Evolutionary conservation across 2,329 filamentous ascomycete genomes (phyloP), one percentile per base, ranked within the genome.

Genomic region (Dothiorella sarmentorum): DNA sequence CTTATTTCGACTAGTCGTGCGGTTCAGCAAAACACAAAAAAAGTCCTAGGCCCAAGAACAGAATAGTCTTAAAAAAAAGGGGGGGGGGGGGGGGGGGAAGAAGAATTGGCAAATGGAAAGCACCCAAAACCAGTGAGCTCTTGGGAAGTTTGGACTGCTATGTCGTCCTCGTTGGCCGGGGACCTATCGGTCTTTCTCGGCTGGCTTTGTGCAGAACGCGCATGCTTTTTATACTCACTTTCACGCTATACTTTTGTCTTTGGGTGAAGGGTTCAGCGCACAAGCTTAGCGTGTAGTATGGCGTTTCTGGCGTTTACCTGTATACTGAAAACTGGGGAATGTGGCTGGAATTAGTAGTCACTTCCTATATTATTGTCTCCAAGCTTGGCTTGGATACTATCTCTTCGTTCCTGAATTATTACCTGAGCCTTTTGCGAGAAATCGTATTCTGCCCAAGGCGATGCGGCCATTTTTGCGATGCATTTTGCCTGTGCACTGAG

Each of bases 121-220:
- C 49, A 53, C n/a, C 35, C 33, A 40, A 53, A 52, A 53, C 22
- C 35, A 40, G 35, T 27, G 29, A 40, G 49, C 33, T 40, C 35
- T 53, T 35, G 35, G 49, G 40, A 53, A 53, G 33, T 53, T 53
- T 38, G 49, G 49, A 38, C 11, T 18, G 7, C 15, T 13, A 38
- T 38, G 29, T 22, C 7, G n/a, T 38, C 31, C 27, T 37, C 49
- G n/a, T 15, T 53, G 15, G 35, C 13, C 22, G 40, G 37, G 49
- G 49, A 26, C 18, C 20, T 22, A 13, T 26, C 22, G 49, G n/a
- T 18, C 9, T 40, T 2, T 17, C 22, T 40, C 6, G 20, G 35
- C 49, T n/a, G n/a, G 4, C 18, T n/a, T 22, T 18, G 10, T 53
- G 33, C 15, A 45, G 29, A 26, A 45, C 43, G 26, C 26, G 43